phyloP scores from a whole-genome alignment of 2,329 filamentous ascomycete genomes.

The Ophiostoma sp. region DNA sequence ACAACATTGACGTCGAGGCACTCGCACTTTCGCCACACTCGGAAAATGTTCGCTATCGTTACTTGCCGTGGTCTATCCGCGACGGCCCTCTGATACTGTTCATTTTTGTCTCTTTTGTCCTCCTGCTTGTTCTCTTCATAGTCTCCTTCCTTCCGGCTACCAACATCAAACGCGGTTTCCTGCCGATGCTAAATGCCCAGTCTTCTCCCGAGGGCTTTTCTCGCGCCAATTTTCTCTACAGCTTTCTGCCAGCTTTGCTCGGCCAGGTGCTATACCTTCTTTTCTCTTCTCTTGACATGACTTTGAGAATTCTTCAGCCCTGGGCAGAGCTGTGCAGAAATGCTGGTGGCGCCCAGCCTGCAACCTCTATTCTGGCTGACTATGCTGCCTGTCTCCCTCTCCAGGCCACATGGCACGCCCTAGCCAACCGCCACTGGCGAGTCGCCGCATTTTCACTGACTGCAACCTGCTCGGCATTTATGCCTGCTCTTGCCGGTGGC shows the following conservation, averaged over 20 bases:
- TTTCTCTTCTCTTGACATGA: conserved; percentile 62
- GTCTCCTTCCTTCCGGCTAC: conserved; percentile 71
- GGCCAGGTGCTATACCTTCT: conserved; percentile 62
- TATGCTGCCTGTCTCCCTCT: conserved; percentile 64
- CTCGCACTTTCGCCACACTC: conserved; percentile 42
- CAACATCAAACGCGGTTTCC: conserved; percentile 64
- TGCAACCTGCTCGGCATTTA: conserved; percentile 53
- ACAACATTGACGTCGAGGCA: conserved; percentile 34
- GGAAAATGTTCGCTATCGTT: conserved; percentile 54
- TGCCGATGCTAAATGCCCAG: conserved; percentile 58
- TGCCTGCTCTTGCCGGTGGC: conserved; percentile 65
- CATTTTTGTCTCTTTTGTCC: conserved; percentile 52
- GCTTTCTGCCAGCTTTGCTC: conserved; percentile 64
- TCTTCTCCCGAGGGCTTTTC: conserved; percentile 66
- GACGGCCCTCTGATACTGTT: conserved; percentile 61
- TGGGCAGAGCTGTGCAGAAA: conserved; percentile 56
- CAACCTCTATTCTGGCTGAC: conserved; percentile 61
- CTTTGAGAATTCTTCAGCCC: conserved; percentile 61
- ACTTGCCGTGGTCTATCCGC: conserved; percentile 72
- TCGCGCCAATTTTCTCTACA: conserved; percentile 81
- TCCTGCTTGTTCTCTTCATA: conserved; percentile 66
- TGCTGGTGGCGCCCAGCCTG: conserved; percentile 55
- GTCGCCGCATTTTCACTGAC: conserved; percentile 58
- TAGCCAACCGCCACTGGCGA: conserved; percentile 58
- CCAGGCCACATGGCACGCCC: conserved; percentile 53